phyloP scores from a whole-genome alignment of 2,329 filamentous ascomycete genomes.

The Epichloe hybrida region DNA sequence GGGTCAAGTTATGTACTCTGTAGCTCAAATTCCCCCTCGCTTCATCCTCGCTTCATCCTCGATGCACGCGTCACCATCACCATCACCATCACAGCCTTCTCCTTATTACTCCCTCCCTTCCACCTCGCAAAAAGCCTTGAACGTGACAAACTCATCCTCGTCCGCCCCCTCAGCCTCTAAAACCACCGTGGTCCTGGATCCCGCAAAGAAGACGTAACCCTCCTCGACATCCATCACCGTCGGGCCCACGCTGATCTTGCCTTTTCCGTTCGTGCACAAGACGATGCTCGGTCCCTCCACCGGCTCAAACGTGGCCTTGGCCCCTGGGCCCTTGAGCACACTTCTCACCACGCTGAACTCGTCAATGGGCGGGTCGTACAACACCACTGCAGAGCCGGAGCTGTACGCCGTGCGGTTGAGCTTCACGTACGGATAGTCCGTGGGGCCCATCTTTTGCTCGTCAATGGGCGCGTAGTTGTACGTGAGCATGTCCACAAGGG shows the following conservation, averaged over 20 bases:
- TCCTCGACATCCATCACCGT: slow-evolving; percentile 63
- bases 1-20: no score
- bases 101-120: slow-evolving; percentile 28
- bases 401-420: slow-evolving; percentile 74
- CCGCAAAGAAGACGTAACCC: slow-evolving; percentile 72
- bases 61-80: not conserved
- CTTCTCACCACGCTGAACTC: slow-evolving; percentile 87
- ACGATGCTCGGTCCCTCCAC: slow-evolving; percentile 84
- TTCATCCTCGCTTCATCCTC: not conserved
- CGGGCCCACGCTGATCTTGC: slow-evolving; percentile 72
- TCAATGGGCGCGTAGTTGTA: slow-evolving; percentile 92
- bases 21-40: not conserved
- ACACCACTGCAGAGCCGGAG: slow-evolving; percentile 53
- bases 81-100: slow-evolving; percentile 15
- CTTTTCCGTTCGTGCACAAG: slow-evolving; percentile 75
- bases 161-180: slow-evolving; percentile 51
- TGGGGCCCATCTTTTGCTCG: slow-evolving; percentile 79
- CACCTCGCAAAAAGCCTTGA: slow-evolving; percentile 89
- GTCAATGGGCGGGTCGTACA: slow-evolving; percentile 94
- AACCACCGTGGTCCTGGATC: slow-evolving; percentile 71
- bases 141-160: slow-evolving; percentile 67
- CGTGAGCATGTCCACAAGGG: slow-evolving; percentile 79
- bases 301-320: slow-evolving; percentile 78
- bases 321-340: slow-evolving; percentile 53
- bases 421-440: slow-evolving; percentile 73